Percentiles rank a stretch among this genome's conserved stretches.
phyloP scores from a whole-genome alignment of 345 rosid genomes.

The Citrus unshiu region DNA sequence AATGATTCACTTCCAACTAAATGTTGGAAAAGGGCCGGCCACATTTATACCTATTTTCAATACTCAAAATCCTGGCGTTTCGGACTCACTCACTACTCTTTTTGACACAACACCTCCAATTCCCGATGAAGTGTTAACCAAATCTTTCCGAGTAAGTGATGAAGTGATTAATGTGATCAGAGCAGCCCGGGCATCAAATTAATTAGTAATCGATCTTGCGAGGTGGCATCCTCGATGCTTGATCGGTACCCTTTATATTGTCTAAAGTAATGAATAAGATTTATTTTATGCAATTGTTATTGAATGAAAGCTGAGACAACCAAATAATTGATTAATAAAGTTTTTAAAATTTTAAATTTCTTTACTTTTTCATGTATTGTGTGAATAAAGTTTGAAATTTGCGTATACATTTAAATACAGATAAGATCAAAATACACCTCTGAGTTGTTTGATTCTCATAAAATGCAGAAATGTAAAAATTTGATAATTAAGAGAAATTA shows the following conservation, averaged over 20 bases:
- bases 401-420: too few species aligned
- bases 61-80: conserved; percentile 65
- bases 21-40: conserved; percentile 61
- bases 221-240: neutral
- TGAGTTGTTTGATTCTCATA: too few species aligned
- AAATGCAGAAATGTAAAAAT: too few species aligned
- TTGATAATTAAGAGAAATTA: too few species aligned
- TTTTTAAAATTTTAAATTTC: too few species aligned
- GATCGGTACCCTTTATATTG: neutral
- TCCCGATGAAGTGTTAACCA: conserved; percentile 54
- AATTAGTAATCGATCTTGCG: neutral
- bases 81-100: conserved; percentile 25
- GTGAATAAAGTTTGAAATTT: too few species aligned
- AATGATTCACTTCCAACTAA: conserved; percentile 67
- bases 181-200: conserved; percentile 14
- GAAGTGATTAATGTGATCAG: conserved; percentile 39
- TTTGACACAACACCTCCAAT: conserved; percentile 57
- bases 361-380: too few species aligned
- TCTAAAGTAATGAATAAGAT: neutral
- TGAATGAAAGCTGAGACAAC: neutral
- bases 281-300: neutral
- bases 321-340: too few species aligned
- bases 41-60: conserved; percentile 63
- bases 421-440: too few species aligned
- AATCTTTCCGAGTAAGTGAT: conserved; percentile 47